phyloP scores from a whole-genome alignment of 305 asterid genomes.

The Fraxinus paxiana region DNA sequence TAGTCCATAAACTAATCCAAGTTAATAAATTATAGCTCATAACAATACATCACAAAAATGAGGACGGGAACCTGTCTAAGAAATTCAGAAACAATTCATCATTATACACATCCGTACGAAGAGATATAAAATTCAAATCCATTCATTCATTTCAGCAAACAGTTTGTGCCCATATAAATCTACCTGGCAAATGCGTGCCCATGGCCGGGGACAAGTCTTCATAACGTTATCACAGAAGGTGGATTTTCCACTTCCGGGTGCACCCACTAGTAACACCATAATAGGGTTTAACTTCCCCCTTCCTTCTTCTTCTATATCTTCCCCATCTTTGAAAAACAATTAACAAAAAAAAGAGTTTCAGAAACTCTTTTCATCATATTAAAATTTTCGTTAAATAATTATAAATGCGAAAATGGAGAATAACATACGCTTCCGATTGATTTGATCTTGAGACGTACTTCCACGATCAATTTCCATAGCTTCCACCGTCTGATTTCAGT shows the following conservation, averaged over 20 bases:
- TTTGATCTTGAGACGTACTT: constrained; percentile 35
- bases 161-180: background rate
- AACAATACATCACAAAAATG: background rate
- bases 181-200: constrained; percentile 97
- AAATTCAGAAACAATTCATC: background rate
- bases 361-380: background rate
- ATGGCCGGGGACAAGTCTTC: constrained; percentile 49
- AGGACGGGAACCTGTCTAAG: background rate
- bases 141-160: constrained; percentile 33
- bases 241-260: constrained; percentile 96
- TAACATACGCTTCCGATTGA: background rate
- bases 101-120: background rate
- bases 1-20: background rate
- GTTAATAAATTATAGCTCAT: background rate
- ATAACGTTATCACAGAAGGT: constrained; percentile 77
- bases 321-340: constrained; percentile 9
- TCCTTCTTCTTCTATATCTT: constrained; percentile 21
- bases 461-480: constrained; percentile 56
- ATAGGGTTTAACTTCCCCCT: constrained; percentile 25
- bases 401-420: background rate
- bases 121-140: background rate
- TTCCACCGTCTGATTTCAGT: constrained; percentile 27
- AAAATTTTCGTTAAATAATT: background rate
- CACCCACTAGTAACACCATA: constrained; percentile 60
- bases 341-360: background rate